A percentile compares a stretch with the other conserved stretches of the same genome.
phyloP scores from a whole-genome alignment of 805 yeast species.

The Jamesozyma hellenica region DNA sequence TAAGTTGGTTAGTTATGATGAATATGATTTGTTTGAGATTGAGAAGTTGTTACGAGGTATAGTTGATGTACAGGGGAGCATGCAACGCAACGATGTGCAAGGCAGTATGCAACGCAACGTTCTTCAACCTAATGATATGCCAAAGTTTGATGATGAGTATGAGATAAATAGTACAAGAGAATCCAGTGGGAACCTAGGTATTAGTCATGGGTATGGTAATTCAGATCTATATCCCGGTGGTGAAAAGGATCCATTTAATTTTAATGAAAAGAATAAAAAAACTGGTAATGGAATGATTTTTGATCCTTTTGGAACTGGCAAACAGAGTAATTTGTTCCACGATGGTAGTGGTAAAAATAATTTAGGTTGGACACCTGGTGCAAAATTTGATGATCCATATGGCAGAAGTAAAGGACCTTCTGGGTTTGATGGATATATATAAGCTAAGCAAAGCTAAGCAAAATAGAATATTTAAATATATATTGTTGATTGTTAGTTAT shows the following conservation, averaged over 20 bases:
- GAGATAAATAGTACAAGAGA: slow-evolving; percentile 10
- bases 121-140: slow-evolving; percentile 28
- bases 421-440: background rate
- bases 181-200: background rate
- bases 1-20: too few species aligned
- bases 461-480: too few species aligned
- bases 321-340: slow-evolving; percentile 2
- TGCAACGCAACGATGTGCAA: too few species aligned
- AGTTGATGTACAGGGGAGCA: too few species aligned
- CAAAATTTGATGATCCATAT: slow-evolving; percentile 28
- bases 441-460: too few species aligned
- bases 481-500: too few species aligned
- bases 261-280: slow-evolving; percentile 9
- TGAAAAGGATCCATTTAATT: slow-evolving; percentile 16
- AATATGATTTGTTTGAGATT: too few species aligned
- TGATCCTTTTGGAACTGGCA: slow-evolving; percentile 20
- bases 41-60: too few species aligned
- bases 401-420: slow-evolving; percentile 15
- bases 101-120: too few species aligned
- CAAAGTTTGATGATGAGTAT: slow-evolving; percentile 30
- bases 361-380: slow-evolving; percentile 27
- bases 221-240: slow-evolving; percentile 30
- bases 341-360: background rate
- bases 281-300: slow-evolving; percentile 23
- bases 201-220: slow-evolving; percentile 22